These are phyloP conservation scores for Candida sanyaensis DNA, from an alignment of 1,139 yeast species.

Conservation along the genomic window DNA sequence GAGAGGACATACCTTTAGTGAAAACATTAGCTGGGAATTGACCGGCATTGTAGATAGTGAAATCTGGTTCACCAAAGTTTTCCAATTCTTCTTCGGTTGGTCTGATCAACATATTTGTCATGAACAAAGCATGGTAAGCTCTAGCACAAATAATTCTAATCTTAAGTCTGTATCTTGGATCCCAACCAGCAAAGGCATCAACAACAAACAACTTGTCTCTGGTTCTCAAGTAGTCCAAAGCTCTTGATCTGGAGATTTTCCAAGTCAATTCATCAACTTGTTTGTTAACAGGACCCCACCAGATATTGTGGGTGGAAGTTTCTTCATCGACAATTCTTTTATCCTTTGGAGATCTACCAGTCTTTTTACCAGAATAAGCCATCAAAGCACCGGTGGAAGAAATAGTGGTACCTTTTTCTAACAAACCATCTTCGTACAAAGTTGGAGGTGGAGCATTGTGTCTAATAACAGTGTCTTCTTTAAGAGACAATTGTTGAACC, in stretches of 20 bases:
- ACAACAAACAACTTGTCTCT: constrained; percentile 93
- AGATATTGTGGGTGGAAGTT: constrained; percentile 77
- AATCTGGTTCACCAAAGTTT: constrained; percentile 95
- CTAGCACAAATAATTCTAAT: constrained; percentile 97
- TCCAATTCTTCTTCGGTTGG: constrained; percentile 89
- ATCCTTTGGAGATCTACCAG: constrained; percentile 98
- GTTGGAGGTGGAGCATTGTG: constrained; percentile 95
- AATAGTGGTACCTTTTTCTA: constrained; percentile 88
- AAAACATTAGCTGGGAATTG: constrained; percentile 97
- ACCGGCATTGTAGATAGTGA: constrained; percentile 98
- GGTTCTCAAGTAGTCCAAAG: constrained; percentile 94
- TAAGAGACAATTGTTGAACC: constrained; percentile 45
- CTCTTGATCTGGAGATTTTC: constrained; percentile 95
- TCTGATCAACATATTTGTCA: constrained; percentile 97
- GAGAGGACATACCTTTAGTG: constrained; percentile 97
- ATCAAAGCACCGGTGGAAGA: constrained; percentile 93
- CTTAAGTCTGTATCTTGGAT: constrained; percentile 95
- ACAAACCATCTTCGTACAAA: constrained; percentile 91
- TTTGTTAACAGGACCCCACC: constrained; percentile 99
- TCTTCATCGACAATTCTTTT: constrained; percentile 97
- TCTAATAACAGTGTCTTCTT: constrained; percentile 54
- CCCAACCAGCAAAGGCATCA: constrained; percentile 99
- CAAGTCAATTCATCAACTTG: constrained; percentile 93
- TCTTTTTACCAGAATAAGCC: constrained; percentile 94
- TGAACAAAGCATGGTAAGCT: constrained; percentile 97